These are phyloP conservation scores for Nematodospora valgi DNA, from an alignment of 805 yeast genomes.

Conservation along the genomic window DNA sequence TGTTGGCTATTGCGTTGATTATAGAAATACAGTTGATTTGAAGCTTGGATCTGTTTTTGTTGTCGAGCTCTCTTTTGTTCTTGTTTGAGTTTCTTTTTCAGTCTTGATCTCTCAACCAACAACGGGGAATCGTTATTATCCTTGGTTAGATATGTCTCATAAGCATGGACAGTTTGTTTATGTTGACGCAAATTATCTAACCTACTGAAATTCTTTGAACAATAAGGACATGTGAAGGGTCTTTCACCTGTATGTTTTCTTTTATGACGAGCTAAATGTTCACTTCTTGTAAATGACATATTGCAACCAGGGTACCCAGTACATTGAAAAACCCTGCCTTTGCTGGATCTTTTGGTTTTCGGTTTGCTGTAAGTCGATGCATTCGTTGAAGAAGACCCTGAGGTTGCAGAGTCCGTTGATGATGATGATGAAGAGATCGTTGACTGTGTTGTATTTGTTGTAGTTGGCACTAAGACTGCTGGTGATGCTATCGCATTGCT, in stretches of 20 bases:
- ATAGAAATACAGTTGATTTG: constrained; percentile 1
- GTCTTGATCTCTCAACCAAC: background rate
- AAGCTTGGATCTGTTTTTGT: background rate
- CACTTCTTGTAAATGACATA: constrained; percentile 88
- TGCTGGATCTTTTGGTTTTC: constrained; percentile 34
- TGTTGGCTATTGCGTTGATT: constrained; percentile 4
- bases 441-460: constrained; percentile 2
- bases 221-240: constrained; percentile 84
- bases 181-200: constrained; percentile 89
- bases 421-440: constrained; percentile 4
- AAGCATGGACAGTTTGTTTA: constrained; percentile 65
- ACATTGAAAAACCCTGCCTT: constrained; percentile 76
- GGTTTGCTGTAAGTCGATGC: constrained; percentile 5
- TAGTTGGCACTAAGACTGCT: constrained; percentile 4
- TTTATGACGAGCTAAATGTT: constrained; percentile 88
- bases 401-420: background rate
- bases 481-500: background rate
- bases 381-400: background rate
- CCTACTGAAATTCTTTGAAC: constrained; percentile 74
- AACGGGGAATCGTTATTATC: constrained; percentile 9
- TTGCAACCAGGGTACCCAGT: constrained; percentile 80
- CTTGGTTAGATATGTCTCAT: constrained; percentile 26
- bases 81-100: constrained; percentile 4
- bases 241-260: constrained; percentile 93
- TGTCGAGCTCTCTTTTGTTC: background rate